Percentiles rank a stretch among this genome's conserved stretches.
phyloP scores from a whole-genome alignment of 345 rosid genomes.

The Excoecaria cochinchinensis region DNA sequence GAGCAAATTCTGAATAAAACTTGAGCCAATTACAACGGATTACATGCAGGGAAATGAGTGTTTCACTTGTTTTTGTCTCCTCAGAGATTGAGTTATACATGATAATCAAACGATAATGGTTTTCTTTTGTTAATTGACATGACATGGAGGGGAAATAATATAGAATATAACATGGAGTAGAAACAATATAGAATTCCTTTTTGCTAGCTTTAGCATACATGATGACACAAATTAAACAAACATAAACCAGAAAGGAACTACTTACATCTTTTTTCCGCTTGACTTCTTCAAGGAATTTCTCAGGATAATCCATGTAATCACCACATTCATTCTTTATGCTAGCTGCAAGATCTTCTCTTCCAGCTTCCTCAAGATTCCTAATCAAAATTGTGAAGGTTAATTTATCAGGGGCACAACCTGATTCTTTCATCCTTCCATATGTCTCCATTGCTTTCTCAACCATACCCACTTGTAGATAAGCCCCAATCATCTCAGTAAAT shows the following conservation, averaged over 20 bases:
- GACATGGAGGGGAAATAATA: background rate
- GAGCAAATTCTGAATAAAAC: background rate
- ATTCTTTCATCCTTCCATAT: slow-evolving; percentile 41
- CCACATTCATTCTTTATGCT: slow-evolving; percentile 44
- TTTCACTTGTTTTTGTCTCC: background rate
- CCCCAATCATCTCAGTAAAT: slow-evolving; percentile 61
- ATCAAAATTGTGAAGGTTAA: slow-evolving; percentile 53
- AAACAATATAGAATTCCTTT: background rate
- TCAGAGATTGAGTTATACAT: background rate
- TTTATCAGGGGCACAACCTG: slow-evolving; percentile 46
- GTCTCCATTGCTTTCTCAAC: slow-evolving; percentile 55
- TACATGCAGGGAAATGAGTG: background rate
- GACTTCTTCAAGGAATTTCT: slow-evolving; percentile 49
- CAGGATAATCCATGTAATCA: slow-evolving; percentile 47
- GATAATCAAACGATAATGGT: background rate
- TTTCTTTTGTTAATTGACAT: background rate
- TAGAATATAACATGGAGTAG: background rate
- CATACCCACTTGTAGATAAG: slow-evolving; percentile 43
- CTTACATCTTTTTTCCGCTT: slow-evolving; percentile 22
- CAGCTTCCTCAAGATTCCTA: slow-evolving; percentile 48
- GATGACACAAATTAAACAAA: background rate
- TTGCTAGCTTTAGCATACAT: too few relatives aligned
- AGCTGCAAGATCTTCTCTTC: slow-evolving; percentile 44
- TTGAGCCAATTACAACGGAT: background rate
- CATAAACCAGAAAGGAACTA: background rate